Evolutionary conservation across 192 early-diverging fungal species (phyloP).

Genomic region (Backusella mclennaniae): DNA sequence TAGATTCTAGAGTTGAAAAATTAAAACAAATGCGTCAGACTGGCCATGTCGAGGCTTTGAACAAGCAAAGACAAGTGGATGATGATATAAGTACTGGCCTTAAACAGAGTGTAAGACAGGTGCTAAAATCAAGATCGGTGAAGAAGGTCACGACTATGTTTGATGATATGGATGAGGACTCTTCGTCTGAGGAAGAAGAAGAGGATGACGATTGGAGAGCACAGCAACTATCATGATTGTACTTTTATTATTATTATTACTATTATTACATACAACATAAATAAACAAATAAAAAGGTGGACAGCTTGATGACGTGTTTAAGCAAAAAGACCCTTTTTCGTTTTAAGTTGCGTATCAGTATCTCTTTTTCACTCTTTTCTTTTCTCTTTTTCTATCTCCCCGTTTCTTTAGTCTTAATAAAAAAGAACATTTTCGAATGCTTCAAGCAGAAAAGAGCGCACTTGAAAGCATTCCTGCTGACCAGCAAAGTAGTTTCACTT

Average conservation of each 20-base stretch:
- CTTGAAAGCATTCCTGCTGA: constrained; percentile 56
- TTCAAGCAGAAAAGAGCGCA: constrained; percentile 12
- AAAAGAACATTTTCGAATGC: neutral
- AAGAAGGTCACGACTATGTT: constrained; percentile 25
- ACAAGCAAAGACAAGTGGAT: neutral
- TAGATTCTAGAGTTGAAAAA: constrained; percentile 25
- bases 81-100: constrained; percentile 6
- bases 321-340: neutral
- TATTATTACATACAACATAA: neutral
- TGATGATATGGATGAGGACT: constrained; percentile 29
- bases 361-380: neutral
- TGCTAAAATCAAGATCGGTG: constrained; percentile 13
- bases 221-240: constrained; percentile 24
- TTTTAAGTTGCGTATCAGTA: neutral
- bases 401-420: neutral
- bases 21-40: constrained; percentile 27
- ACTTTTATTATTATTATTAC: neutral
- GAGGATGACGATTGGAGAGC: constrained; percentile 37
- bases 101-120: constrained; percentile 28
- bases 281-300: neutral
- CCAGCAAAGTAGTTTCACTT: constrained; percentile 60
- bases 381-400: neutral
- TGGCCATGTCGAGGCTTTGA: neutral
- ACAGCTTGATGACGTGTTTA: constrained; percentile 1
- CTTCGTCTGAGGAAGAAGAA: constrained; percentile 5